phyloP scores from a whole-genome alignment of 768 basidiomycete species.

The Mycena belliarum region DNA sequence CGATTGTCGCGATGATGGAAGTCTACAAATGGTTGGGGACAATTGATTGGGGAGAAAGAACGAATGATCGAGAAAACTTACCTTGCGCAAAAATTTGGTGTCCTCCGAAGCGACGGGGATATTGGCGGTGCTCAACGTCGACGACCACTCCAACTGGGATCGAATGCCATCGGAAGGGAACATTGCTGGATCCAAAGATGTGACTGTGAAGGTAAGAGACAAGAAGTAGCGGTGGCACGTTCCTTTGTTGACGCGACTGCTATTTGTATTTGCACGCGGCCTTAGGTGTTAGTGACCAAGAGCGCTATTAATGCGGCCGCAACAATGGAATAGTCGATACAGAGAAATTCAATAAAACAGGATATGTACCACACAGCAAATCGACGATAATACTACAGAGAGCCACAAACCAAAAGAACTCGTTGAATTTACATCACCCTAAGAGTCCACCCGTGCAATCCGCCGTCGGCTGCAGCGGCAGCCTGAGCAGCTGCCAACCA shows the following conservation, averaged over 20 bases:
- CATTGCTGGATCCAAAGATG: slow-evolving; percentile 52
- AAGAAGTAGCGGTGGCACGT: slow-evolving; percentile 14
- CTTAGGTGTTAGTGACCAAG: too few species aligned
- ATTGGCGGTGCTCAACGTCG: slow-evolving; percentile 72
- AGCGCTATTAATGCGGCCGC: too few species aligned
- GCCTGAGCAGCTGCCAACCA: slow-evolving; percentile 79
- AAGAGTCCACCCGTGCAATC: slow-evolving; percentile 77
- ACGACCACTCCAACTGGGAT: slow-evolving; percentile 92
- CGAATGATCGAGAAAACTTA: slow-evolving; percentile 31
- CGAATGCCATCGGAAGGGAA: slow-evolving; percentile 60
- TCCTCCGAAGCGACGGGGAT: slow-evolving; percentile 72
- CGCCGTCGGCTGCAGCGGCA: slow-evolving; percentile 64
- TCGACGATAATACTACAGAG: slow-evolving; percentile 38
- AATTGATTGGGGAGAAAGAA: slow-evolving; percentile 9
- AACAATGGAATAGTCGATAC: slow-evolving; percentile 16
- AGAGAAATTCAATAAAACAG: slow-evolving; percentile 24
- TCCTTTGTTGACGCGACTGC: slow-evolving; percentile 7
- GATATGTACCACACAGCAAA: slow-evolving; percentile 37
- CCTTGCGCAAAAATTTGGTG: slow-evolving; percentile 91
- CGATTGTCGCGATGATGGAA: slow-evolving; percentile 97
- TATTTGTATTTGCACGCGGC: not conserved
- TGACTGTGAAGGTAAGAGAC: slow-evolving; percentile 25
- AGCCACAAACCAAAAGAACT: slow-evolving; percentile 20
- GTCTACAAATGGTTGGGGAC: slow-evolving; percentile 55
- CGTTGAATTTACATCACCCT: slow-evolving; percentile 66